Conservation (phyloP, 148 eudicot species). For the Chenopodium formosanum region DNA sequence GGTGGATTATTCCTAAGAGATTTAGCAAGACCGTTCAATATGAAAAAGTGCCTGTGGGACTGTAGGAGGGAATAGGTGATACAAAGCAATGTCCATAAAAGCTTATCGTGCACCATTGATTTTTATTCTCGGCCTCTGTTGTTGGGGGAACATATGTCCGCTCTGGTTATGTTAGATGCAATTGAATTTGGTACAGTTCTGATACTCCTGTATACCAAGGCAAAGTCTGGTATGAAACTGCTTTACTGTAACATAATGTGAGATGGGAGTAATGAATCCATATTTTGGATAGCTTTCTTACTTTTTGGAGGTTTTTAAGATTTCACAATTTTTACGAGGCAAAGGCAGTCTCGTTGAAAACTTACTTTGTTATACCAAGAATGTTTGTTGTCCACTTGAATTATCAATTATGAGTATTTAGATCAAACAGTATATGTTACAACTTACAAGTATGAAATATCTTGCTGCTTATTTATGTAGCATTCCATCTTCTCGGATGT, state of each 20-base stretch:
- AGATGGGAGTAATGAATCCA: background rate
- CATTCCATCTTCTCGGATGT: too few species aligned
- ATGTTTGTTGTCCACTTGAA: too few species aligned
- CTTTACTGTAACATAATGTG: background rate
- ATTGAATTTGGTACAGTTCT: background rate
- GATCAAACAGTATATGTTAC: too few species aligned
- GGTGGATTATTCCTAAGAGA: constrained; percentile 60
- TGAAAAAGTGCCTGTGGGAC: constrained; percentile 54
- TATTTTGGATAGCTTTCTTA: background rate
- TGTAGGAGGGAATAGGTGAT: constrained; percentile 20
- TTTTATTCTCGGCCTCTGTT: background rate
- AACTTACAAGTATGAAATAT: too few species aligned
- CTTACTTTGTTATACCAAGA: background rate
- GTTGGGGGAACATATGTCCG: constrained; percentile 12
- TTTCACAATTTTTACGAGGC: background rate
- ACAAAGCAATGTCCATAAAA: background rate
- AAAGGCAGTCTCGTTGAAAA: background rate
- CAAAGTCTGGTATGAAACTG: constrained; percentile 1
- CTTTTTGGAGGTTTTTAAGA: background rate
- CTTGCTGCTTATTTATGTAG: too few species aligned
- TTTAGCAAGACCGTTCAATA: constrained; percentile 48
- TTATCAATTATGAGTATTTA: too few species aligned
- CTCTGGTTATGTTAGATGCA: background rate
- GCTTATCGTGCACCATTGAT: background rate
- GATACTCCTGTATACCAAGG: background rate